A percentile compares a stretch with the other conserved stretches of the same genome.
Conservation (phyloP, 2,329 filamentous ascomycete genomes). For the Sporothrix brunneoviolacea region DNA sequence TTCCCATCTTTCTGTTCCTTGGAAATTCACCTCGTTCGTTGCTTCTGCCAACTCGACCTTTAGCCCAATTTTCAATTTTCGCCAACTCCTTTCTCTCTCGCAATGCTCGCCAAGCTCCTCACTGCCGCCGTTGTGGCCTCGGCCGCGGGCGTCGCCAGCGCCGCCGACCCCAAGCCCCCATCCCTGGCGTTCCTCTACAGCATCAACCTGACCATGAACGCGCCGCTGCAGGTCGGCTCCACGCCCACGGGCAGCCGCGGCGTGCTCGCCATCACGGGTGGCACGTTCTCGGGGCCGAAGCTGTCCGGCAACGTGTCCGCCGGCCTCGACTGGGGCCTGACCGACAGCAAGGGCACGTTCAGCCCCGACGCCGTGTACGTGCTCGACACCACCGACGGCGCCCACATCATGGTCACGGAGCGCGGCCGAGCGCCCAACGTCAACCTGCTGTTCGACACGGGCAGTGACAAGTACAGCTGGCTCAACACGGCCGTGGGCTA, state of each 20-base stretch:
- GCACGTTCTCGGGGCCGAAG: constrained; percentile 30
- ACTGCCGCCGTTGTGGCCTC: not conserved
- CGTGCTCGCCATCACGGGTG: constrained; percentile 31
- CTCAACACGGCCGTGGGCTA: constrained; percentile 29
- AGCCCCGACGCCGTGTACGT: constrained; percentile 34
- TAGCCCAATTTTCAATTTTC: no score
- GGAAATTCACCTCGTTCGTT: no score
- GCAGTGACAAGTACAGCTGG: constrained; percentile 30
- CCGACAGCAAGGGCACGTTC: constrained; percentile 30
- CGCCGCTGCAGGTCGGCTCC: constrained; percentile 20
- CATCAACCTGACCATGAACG: constrained; percentile 21
- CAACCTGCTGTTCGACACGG: constrained; percentile 30
- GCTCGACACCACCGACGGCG: constrained; percentile 32
- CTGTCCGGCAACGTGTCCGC: constrained; percentile 26
- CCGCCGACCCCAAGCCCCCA: constrained; percentile 17
- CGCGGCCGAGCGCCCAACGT: constrained; percentile 31
- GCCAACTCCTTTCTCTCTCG: no score
- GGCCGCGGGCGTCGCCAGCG: not conserved
- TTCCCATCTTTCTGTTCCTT: not conserved
- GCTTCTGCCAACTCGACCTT: not conserved
- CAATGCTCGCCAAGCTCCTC: constrained; percentile 7
- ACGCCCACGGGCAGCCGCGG: constrained; percentile 21
- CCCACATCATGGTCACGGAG: constrained; percentile 31
- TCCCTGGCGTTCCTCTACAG: constrained; percentile 24
- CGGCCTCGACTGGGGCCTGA: constrained; percentile 33